A percentile compares a stretch with the other conserved stretches of the same genome.
phyloP scores from a whole-genome alignment of 495 filamentous ascomycete genomes.

The Penicillium chermesinum region DNA sequence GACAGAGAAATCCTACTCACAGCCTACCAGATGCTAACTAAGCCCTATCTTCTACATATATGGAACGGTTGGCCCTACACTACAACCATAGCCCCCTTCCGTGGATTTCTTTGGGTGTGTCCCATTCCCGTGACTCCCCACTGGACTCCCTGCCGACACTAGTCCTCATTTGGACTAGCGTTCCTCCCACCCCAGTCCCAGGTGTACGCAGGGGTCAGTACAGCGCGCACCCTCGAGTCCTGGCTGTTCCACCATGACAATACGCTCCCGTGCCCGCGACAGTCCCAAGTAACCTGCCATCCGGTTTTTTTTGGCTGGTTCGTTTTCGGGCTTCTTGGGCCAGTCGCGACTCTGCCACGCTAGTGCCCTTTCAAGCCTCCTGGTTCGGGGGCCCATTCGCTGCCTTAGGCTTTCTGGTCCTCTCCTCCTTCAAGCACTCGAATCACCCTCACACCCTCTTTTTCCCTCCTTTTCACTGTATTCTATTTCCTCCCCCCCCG shows the following conservation, averaged over 20 bases:
- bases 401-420: slow-evolving; percentile 24
- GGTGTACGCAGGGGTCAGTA: background rate
- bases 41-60: too few relatives aligned
- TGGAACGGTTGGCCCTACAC: too few relatives aligned
- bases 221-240: background rate
- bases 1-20: background rate
- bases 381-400: slow-evolving; percentile 20
- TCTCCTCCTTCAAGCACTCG: slow-evolving; percentile 23
- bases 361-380: slow-evolving; percentile 18
- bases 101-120: slow-evolving; percentile 2
- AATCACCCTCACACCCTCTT: slow-evolving; percentile 25
- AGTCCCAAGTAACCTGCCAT: slow-evolving; percentile 2
- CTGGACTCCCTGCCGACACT: slow-evolving; percentile 14
- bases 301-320: background rate
- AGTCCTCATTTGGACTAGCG: slow-evolving; percentile 12
- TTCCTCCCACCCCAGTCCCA: background rate
- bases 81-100: slow-evolving; percentile 2
- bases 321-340: slow-evolving; percentile 14
- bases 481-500: slow-evolving; percentile 22
- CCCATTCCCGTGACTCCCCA: slow-evolving; percentile 18
- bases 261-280: background rate
- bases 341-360: slow-evolving; percentile 11
- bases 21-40: background rate
- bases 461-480: slow-evolving; percentile 29
- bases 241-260: background rate